phyloP scores from a whole-genome alignment of 73 alveolate species.

The Paramecium octaurelia region DNA sequence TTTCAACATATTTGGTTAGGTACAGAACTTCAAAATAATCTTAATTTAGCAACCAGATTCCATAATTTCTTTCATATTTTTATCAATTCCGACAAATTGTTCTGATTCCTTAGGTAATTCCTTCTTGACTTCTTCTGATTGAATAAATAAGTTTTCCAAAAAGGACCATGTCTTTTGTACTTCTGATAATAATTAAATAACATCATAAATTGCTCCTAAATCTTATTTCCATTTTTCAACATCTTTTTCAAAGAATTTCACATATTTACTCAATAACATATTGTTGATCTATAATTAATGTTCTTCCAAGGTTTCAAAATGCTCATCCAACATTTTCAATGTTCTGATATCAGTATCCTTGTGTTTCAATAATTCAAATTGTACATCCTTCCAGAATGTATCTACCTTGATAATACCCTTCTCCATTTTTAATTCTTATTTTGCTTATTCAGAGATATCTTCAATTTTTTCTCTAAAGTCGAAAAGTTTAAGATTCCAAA shows the following conservation, averaged over 20 bases:
- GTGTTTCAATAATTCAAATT: conserved; percentile 82
- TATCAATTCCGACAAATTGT: conserved; percentile 94
- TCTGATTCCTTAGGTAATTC: conserved; percentile 99
- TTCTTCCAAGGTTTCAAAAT: conserved; percentile 99
- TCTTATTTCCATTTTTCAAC: conserved; percentile 80
- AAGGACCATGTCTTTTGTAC: conserved; percentile 95
- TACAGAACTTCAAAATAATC: conserved; percentile 91
- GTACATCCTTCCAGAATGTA: conserved; percentile 91
- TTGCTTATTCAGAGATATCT: conserved; percentile 97
- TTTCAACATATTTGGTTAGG: conserved; percentile 77
- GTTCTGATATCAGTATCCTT: conserved; percentile 90
- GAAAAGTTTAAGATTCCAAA: conserved; percentile 84
- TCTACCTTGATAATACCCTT: conserved; percentile 95
- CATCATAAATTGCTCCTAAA: conserved; percentile 88
- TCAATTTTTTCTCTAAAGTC: conserved; percentile 86
- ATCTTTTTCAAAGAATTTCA: conserved; percentile 73
- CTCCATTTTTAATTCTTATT: conserved; percentile 99
- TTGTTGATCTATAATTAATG: conserved; percentile 77
- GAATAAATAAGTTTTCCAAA: conserved; percentile 99
- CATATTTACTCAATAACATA: conserved; percentile 79
- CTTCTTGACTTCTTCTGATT: conserved; percentile 99
- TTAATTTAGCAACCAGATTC: conserved; percentile 86
- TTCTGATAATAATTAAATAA: conserved; percentile 92
- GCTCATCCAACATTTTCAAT: conserved; percentile 96
- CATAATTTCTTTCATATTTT: conserved; percentile 94